A percentile compares a stretch with the other conserved stretches of the same genome.
These are phyloP conservation scores for Cryptococcus hybrid DNA, from an alignment of 1,284 basidiomycete species.

Conservation along the genomic window DNA sequence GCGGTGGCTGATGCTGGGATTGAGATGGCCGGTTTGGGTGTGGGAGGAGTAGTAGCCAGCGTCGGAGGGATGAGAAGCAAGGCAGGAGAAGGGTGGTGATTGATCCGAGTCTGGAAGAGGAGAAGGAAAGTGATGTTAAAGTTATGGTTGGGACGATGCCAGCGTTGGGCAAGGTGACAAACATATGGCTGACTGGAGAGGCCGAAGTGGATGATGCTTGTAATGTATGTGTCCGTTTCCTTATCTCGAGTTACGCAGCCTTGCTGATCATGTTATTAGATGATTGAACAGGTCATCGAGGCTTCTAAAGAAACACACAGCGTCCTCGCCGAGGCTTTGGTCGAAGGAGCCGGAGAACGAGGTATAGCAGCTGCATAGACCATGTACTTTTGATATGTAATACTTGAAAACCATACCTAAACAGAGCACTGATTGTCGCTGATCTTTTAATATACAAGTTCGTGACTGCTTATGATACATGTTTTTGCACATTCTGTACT, in stretches of 20 bases:
- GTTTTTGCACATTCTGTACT: too few relatives aligned
- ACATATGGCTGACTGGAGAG: conserved; percentile 72
- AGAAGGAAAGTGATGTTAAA: conserved; percentile 66
- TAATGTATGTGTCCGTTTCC: conserved; percentile 25
- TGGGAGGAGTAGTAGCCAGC: conserved; percentile 30
- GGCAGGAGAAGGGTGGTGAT: conserved; percentile 58
- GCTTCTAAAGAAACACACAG: conserved; percentile 32
- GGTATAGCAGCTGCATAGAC: conserved; percentile 1
- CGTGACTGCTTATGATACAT: too few relatives aligned
- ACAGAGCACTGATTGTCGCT: too few relatives aligned
- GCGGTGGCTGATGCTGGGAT: conserved; percentile 61
- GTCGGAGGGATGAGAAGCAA: neutral
- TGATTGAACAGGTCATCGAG: conserved; percentile 31
- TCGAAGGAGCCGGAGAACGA: conserved; percentile 24
- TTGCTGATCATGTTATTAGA: conserved; percentile 19
- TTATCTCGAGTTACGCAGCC: neutral
- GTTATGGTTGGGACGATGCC: conserved; percentile 81
- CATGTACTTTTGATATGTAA: too few relatives aligned
- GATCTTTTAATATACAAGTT: too few relatives aligned
- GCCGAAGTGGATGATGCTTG: conserved; percentile 32
- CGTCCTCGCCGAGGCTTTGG: conserved; percentile 27
- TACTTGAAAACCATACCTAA: too few relatives aligned
- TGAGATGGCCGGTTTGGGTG: conserved; percentile 42
- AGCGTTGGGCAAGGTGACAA: conserved; percentile 82
- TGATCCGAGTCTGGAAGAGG: conserved; percentile 63